A percentile compares a stretch with the other conserved stretches of the same genome.
Conservation (phyloP, 176 grass and related monocot species). For the Otatea glauca region DNA sequence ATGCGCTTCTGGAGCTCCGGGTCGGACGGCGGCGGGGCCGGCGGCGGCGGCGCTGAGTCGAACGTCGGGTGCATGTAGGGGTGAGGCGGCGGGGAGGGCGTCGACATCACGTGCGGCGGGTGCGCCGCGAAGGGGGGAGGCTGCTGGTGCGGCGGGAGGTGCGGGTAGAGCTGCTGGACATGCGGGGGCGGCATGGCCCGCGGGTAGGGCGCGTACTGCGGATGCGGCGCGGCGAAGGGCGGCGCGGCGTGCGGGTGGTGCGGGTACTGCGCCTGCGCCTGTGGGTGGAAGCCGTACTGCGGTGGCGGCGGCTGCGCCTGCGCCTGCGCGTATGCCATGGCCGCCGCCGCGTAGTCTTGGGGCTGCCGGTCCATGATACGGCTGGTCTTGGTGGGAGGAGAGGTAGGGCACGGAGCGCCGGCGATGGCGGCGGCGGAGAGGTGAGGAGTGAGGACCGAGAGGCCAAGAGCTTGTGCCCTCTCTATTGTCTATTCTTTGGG, state of each 20-base stretch:
- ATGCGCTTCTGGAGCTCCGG: slow-evolving; percentile 95
- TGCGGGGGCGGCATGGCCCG: slow-evolving; percentile 54
- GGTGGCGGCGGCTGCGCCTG: slow-evolving; percentile 64
- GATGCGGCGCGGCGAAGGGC: slow-evolving; percentile 57
- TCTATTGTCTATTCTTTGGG: not conserved
- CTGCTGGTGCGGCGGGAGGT: slow-evolving; percentile 59
- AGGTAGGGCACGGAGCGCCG: slow-evolving; percentile 24
- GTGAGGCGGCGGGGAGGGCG: slow-evolving; percentile 44
- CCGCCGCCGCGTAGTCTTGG: slow-evolving; percentile 77
- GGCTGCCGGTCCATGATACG: slow-evolving; percentile 74
- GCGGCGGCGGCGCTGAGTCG: slow-evolving; percentile 55
- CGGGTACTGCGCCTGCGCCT: slow-evolving; percentile 69
- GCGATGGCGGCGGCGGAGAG: slow-evolving; percentile 40
- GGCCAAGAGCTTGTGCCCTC: not conserved
- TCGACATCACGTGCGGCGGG: slow-evolving; percentile 61
- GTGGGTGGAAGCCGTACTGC: slow-evolving; percentile 79
- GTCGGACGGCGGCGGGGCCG: slow-evolving; percentile 65
- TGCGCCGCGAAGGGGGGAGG: slow-evolving; percentile 46
- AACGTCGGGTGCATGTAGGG: slow-evolving; percentile 65
- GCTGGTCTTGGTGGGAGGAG: not conserved
- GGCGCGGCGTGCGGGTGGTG: slow-evolving; percentile 59
- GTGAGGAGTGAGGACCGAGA: not conserved
- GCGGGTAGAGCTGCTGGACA: slow-evolving; percentile 63
- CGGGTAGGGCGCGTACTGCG: slow-evolving; percentile 73
- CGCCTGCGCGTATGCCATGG: slow-evolving; percentile 84